A percentile compares a stretch with the other conserved stretches of the same genome.
phyloP scores from a whole-genome alignment of 2,329 filamentous ascomycete species.

The Epichloe gansuensis region DNA sequence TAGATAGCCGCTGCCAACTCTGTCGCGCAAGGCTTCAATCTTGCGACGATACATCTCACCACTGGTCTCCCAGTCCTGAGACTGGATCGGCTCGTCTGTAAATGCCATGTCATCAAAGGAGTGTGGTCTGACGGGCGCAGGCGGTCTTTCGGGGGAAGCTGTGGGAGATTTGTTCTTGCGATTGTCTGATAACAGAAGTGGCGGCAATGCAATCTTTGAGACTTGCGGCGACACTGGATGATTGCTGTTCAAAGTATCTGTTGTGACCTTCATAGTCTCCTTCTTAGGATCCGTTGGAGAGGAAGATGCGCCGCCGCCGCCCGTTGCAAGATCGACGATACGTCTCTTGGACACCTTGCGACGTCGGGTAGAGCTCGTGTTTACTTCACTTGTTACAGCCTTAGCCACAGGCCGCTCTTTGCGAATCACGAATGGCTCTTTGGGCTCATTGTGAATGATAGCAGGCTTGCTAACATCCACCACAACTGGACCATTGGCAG shows the following conservation, averaged over 20 bases:
- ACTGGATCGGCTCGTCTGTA: slow-evolving; percentile 15
- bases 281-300: slow-evolving; percentile 14
- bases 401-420: slow-evolving; percentile 45
- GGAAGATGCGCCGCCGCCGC: slow-evolving; percentile 24
- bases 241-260: slow-evolving; percentile 19
- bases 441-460: slow-evolving; percentile 39
- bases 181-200: slow-evolving; percentile 19
- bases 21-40: slow-evolving; percentile 72
- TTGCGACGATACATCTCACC: slow-evolving; percentile 77
- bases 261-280: slow-evolving; percentile 10
- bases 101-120: not conserved
- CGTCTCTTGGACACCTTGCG: slow-evolving; percentile 47
- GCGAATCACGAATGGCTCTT: slow-evolving; percentile 39
- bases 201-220: slow-evolving; percentile 22
- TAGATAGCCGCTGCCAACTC: slow-evolving; percentile 79
- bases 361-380: slow-evolving; percentile 46
- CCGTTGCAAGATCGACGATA: slow-evolving; percentile 51
- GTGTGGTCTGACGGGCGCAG: not conserved
- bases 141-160: not conserved
- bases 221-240: slow-evolving; percentile 33
- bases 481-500: slow-evolving; percentile 47
- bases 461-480: slow-evolving; percentile 57
- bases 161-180: slow-evolving; percentile 14
- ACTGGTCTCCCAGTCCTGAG: slow-evolving; percentile 50
- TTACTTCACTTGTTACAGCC: slow-evolving; percentile 43